phyloP scores from a whole-genome alignment of 176 grass and related monocot genomes.

The Carex pumila region DNA sequence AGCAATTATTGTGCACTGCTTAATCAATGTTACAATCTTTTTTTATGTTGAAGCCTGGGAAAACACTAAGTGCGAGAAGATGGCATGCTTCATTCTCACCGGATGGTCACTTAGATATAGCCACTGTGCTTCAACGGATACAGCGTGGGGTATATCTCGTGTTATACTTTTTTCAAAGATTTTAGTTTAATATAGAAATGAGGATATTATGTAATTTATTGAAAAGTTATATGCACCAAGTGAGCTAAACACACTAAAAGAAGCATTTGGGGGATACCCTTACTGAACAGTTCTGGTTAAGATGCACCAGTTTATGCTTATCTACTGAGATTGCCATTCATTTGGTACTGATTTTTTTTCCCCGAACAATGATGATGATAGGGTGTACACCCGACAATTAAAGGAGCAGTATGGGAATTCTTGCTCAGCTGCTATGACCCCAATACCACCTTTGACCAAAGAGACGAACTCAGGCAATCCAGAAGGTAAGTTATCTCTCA shows the following conservation, averaged over 20 bases:
- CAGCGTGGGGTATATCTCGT: conserved; percentile 57
- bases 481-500: conserved; percentile 47
- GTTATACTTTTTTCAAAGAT: background rate
- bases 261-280: background rate
- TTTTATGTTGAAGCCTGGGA: conserved; percentile 52
- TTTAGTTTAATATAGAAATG: background rate
- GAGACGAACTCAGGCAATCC: conserved; percentile 51
- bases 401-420: conserved; percentile 97
- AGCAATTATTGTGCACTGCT: background rate
- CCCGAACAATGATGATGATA: conserved; percentile 36
- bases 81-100: conserved; percentile 78
- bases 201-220: background rate
- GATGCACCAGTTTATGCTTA: background rate
- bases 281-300: background rate
- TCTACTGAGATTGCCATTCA: background rate
- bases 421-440: conserved; percentile 93
- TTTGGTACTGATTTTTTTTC: conserved; percentile 18
- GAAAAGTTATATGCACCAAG: background rate
- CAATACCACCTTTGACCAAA: conserved; percentile 71
- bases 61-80: conserved; percentile 71
- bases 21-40: background rate
- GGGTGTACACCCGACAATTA: conserved; percentile 80
- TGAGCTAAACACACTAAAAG: background rate
- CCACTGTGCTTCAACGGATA: conserved; percentile 62
- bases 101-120: conserved; percentile 65